Percentiles rank a stretch among this genome's conserved stretches.
Evolutionary conservation across 2,329 filamentous ascomycete species (phyloP).

Genomic region (Phoma sp.): DNA sequence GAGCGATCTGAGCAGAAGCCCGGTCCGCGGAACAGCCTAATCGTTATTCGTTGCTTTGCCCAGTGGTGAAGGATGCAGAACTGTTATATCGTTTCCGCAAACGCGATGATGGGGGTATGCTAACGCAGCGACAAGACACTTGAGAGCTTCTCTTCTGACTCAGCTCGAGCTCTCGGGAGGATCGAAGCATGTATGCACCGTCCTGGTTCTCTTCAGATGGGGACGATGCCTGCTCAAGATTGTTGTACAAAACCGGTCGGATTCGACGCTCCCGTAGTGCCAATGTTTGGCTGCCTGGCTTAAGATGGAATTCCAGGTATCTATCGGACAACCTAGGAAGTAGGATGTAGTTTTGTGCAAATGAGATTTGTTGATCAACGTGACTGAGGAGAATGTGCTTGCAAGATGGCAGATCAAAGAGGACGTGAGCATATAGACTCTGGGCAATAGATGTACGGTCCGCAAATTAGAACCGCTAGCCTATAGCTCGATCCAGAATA

Average conservation of each 20-base stretch:
- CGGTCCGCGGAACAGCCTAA: slow-evolving; percentile 29
- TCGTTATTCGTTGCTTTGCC: slow-evolving; percentile 22
- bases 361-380: slow-evolving; percentile 6
- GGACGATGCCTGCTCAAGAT: slow-evolving; percentile 30
- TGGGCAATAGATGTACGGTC: slow-evolving; percentile 43
- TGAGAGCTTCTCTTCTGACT: slow-evolving; percentile 1
- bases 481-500: slow-evolving; percentile 46
- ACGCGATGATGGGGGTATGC: not conserved
- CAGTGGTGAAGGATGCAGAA: slow-evolving; percentile 1
- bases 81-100: not conserved
- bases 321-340: slow-evolving; percentile 27
- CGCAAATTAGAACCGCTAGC: slow-evolving; percentile 30
- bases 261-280: slow-evolving; percentile 41
- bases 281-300: slow-evolving; percentile 33
- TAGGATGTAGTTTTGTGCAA: slow-evolving; percentile 2
- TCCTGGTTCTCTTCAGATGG: slow-evolving; percentile 28
- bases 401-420: slow-evolving; percentile 29
- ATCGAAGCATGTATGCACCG: slow-evolving; percentile 46
- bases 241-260: slow-evolving; percentile 43
- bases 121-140: not conserved
- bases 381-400: slow-evolving; percentile 1
- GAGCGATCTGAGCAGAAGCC: slow-evolving; percentile 39
- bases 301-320: slow-evolving; percentile 26
- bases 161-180: slow-evolving; percentile 25
- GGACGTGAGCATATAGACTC: slow-evolving; percentile 31